A percentile compares a stretch with the other conserved stretches of the same genome.
Conservation (phyloP, 192 early-diverging fungal species). For the Entomortierella beljakovae region DNA sequence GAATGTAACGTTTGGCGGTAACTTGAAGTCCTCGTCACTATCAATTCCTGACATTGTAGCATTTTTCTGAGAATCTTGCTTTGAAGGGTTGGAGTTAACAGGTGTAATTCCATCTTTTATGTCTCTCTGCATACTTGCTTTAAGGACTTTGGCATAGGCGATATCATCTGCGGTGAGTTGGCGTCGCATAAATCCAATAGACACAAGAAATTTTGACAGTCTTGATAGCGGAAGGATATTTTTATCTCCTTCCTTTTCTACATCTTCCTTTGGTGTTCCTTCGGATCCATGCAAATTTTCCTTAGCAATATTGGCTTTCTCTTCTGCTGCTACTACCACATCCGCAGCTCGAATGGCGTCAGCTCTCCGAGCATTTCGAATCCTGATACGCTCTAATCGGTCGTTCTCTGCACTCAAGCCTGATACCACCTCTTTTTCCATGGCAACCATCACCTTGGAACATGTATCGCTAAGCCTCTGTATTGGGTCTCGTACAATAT, state of each 20-base stretch:
- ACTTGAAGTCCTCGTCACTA: constrained; percentile 23
- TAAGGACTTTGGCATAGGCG: constrained; percentile 40
- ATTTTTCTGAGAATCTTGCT: constrained; percentile 11
- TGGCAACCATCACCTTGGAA: constrained; percentile 34
- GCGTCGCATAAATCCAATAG: constrained; percentile 12
- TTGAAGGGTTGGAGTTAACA: constrained; percentile 25
- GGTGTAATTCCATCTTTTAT: background rate
- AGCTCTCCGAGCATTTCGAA: constrained; percentile 32
- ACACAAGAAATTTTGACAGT: constrained; percentile 10
- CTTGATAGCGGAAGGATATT: background rate
- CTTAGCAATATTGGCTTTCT: constrained; percentile 8
- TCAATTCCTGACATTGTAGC: constrained; percentile 18
- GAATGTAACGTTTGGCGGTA: constrained; percentile 39
- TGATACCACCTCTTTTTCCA: constrained; percentile 44
- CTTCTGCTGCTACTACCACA: constrained; percentile 16
- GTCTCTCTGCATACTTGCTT: constrained; percentile 19
- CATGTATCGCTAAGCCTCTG: constrained; percentile 56
- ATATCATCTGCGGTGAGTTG: constrained; percentile 28
- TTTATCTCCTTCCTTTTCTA: background rate
- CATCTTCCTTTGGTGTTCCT: background rate
- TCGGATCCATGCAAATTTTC: background rate
- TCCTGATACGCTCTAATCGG: constrained; percentile 45
- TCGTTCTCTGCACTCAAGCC: constrained; percentile 47
- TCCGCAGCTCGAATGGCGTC: constrained; percentile 40
- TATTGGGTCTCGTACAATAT: constrained; percentile 62